These are phyloP conservation scores for Triticum dicoccoides DNA, from an alignment of 176 grass and related monocot species.

Conservation along the genomic window DNA sequence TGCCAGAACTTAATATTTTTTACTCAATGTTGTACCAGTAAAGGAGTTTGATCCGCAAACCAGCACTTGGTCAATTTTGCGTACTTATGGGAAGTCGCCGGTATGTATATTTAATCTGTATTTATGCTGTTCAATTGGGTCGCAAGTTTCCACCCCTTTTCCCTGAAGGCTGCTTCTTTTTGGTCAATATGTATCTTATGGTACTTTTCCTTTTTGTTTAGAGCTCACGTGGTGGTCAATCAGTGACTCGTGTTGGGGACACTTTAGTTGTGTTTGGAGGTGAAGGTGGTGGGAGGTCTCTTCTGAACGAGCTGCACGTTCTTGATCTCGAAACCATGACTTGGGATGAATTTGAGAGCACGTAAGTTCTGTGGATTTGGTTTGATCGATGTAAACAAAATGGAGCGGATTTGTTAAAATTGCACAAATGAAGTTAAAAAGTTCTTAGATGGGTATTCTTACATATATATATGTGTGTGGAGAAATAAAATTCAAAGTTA, in stretches of 20 bases:
- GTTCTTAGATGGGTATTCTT: background rate
- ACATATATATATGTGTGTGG: background rate
- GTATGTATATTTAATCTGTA: conserved; percentile 49
- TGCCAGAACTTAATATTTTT: background rate
- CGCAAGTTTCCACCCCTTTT: background rate
- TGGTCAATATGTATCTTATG: background rate
- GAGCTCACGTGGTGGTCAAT: conserved; percentile 90
- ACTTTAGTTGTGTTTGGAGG: conserved; percentile 91
- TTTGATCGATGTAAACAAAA: background rate
- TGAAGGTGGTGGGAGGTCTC: conserved; percentile 85
- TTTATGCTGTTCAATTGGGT: background rate
- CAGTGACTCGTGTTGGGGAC: conserved; percentile 79
- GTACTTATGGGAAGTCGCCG: conserved; percentile 79
- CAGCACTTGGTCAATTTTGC: conserved; percentile 76
- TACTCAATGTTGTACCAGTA: conserved; percentile 42
- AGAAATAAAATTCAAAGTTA: background rate
- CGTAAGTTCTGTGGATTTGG: conserved; percentile 55
- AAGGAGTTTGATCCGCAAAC: conserved; percentile 87
- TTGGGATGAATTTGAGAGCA: conserved; percentile 94
- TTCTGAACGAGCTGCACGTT: conserved; percentile 93
- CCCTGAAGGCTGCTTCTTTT: conserved; percentile 2
- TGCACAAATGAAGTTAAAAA: background rate
- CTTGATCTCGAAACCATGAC: conserved; percentile 98
- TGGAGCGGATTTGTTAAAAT: background rate
- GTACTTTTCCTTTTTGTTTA: conserved; percentile 33